A percentile compares a stretch with the other conserved stretches of the same genome.
Conservation (phyloP, 805 yeast genomes). For the Spathaspora gorwiae region DNA sequence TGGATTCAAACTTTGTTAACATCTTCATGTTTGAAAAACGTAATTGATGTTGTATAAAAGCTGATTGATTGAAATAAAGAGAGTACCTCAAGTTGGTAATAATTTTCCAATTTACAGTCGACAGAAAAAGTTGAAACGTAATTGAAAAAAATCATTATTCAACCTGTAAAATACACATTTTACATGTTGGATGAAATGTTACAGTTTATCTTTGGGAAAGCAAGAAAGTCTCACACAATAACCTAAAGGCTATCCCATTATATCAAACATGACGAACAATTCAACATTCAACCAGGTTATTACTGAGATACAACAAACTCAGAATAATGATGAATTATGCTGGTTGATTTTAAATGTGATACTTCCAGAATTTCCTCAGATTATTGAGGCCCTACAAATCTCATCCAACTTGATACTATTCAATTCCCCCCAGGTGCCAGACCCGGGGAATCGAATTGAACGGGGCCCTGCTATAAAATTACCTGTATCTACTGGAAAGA, state of each 20-base stretch:
- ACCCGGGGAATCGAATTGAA: slow-evolving; percentile 18
- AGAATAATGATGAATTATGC: slow-evolving; percentile 23
- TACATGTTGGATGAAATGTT: too few species aligned
- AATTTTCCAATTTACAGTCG: background rate
- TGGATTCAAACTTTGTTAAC: slow-evolving; percentile 82
- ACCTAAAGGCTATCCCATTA: too few species aligned
- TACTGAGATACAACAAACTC: slow-evolving; percentile 2
- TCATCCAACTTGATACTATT: slow-evolving; percentile 33
- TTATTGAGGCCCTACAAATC: slow-evolving; percentile 34
- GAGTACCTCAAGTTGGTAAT: too few species aligned
- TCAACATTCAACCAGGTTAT: too few species aligned
- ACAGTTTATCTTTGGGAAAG: too few species aligned
- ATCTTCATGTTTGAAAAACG: slow-evolving; percentile 61
- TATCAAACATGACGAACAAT: too few species aligned
- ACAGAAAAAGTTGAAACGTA: background rate
- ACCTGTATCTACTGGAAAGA: slow-evolving; percentile 48
- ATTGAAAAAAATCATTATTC: background rate
- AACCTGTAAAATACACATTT: too few species aligned
- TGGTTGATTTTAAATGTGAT: slow-evolving; percentile 24
- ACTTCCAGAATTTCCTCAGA: slow-evolving; percentile 27
- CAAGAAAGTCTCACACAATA: too few species aligned
- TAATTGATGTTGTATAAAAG: slow-evolving; percentile 9
- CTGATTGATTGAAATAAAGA: background rate
- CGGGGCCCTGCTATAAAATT: slow-evolving; percentile 45
- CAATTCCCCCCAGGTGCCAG: slow-evolving; percentile 35